Evolutionary conservation across 2,329 filamentous ascomycete genomes (phyloP), one percentile per base, ranked within the genome.

Genomic region (Gliomastix tumulicola): DNA sequence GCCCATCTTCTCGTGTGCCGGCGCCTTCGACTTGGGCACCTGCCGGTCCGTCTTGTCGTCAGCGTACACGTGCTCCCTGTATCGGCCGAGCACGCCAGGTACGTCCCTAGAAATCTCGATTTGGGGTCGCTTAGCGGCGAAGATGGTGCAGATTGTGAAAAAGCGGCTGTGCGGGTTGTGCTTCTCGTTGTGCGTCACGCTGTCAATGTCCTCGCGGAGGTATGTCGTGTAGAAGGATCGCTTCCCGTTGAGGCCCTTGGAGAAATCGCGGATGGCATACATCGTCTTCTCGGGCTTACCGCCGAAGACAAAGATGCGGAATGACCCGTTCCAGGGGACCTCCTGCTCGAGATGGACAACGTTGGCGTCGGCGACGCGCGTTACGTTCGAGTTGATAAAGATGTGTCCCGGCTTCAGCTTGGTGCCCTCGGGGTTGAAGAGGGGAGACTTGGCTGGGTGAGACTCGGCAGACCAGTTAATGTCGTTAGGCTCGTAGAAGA

Each of bases 311-410:
- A 88, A 94, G 42, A 95, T 71, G 38, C 88, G 76, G 70, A 89
- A 95, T 3, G 88, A 82, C 30, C 88, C 88, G 59, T 95, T 95
- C 41, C 89, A 69, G 0, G 88, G 88, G 21, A 95, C 74, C 53
- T 94, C 85, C 59, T 95, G 88, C 62, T 95, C 89, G 9, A 95
- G 71, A 49, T 94, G 85, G 2, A 94, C 88, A 6, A 87, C 80
- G 59, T 95, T 95, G 54, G 88, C 84, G 54, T 96, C 89, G 1
- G 84, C 80, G 17, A 94, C 84, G 34, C 89, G 77, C 1, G 88
- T 95, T 10, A 95, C 89, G 43, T 87, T 82, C 16, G 85, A 74
- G 38, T 86, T 87, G 33, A 76, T 78, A 50, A 95, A 75, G 25
- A 89, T 76, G 27, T 84, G 78, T 18, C 89, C 89, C 1, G 86